Conservation (phyloP, 805 yeast genomes). For the Grigorovia yakushimaensis region DNA sequence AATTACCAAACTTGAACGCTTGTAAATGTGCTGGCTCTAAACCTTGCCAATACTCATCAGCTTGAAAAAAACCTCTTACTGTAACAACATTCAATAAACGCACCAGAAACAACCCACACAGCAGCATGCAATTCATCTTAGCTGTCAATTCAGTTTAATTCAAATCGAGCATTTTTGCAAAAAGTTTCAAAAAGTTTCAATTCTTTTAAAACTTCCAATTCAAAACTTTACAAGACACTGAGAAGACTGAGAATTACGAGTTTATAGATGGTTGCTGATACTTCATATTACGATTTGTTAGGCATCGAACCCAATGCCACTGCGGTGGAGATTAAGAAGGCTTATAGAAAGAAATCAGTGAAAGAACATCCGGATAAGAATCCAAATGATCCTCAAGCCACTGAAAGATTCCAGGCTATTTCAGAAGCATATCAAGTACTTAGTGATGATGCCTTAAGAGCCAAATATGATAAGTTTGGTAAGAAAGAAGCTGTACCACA, state of each 20-base stretch:
- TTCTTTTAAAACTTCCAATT: no score
- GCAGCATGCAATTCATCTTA: background rate
- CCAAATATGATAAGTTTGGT: slow-evolving; percentile 66
- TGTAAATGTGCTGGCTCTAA: slow-evolving; percentile 80
- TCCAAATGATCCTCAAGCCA: slow-evolving; percentile 66
- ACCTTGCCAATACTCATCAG: slow-evolving; percentile 92
- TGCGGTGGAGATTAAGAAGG: slow-evolving; percentile 62
- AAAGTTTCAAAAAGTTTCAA: background rate
- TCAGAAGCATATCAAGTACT: slow-evolving; percentile 72
- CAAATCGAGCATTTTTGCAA: no score
- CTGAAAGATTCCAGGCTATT: slow-evolving; percentile 51
- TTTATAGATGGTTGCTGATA: slow-evolving; percentile 58
- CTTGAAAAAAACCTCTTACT: slow-evolving; percentile 75
- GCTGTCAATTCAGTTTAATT: no score
- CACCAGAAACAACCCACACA: slow-evolving; percentile 28
- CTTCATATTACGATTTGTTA: slow-evolving; percentile 59
- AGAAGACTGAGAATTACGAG: slow-evolving; percentile 2
- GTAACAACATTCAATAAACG: slow-evolving; percentile 56
- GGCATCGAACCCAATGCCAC: slow-evolving; percentile 51
- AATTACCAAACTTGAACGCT: slow-evolving; percentile 69
- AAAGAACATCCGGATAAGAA: slow-evolving; percentile 77
- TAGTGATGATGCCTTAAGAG: slow-evolving; percentile 52
- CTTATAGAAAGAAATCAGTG: slow-evolving; percentile 68
- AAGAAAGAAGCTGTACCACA: slow-evolving; percentile 60
- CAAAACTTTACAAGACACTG: background rate